Evolutionary conservation across 495 filamentous ascomycete species (phyloP).

Genomic region (Chlorociboria aeruginascens): DNA sequence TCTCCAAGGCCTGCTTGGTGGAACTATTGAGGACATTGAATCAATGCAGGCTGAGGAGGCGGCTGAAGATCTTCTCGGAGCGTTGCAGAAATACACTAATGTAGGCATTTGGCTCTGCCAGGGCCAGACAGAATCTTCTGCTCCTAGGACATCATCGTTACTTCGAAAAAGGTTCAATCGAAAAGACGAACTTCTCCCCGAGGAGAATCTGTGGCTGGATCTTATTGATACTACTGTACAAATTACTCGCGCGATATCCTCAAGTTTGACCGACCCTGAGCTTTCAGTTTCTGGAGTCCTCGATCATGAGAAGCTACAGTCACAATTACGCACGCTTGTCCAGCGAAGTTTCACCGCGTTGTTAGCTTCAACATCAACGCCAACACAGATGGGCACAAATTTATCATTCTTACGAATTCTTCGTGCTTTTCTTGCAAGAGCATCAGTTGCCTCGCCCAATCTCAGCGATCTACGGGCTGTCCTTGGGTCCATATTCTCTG

Average conservation of each 20-base stretch:
- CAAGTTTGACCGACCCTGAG: constrained; percentile 14
- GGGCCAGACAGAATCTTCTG: constrained; percentile 60
- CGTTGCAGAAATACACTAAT: constrained; percentile 73
- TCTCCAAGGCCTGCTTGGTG: constrained; percentile 56
- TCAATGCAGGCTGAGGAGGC: constrained; percentile 34
- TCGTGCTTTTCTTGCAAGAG: constrained; percentile 77
- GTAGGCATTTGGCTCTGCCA: constrained; percentile 96
- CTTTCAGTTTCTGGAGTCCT: constrained; percentile 21
- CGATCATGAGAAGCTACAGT: constrained; percentile 45
- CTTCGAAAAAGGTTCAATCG: constrained; percentile 31
- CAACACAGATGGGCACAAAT: constrained; percentile 29
- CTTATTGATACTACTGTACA: constrained; percentile 76
- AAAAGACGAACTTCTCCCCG: constrained; percentile 53
- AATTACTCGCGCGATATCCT: constrained; percentile 44
- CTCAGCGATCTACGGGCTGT: constrained; percentile 79
- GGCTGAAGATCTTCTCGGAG: constrained; percentile 53
- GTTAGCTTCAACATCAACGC: constrained; percentile 50
- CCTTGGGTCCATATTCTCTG: constrained; percentile 79
- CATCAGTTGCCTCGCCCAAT: constrained; percentile 68
- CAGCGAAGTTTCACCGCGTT: constrained; percentile 87
- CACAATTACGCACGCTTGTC: constrained; percentile 55
- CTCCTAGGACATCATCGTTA: constrained; percentile 8
- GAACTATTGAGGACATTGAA: constrained; percentile 27
- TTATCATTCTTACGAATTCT: constrained; percentile 83
- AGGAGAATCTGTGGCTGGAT: constrained; percentile 83